Conservation (phyloP, 192 early-diverging fungal species). For the Chytriomyces hyalinus region DNA sequence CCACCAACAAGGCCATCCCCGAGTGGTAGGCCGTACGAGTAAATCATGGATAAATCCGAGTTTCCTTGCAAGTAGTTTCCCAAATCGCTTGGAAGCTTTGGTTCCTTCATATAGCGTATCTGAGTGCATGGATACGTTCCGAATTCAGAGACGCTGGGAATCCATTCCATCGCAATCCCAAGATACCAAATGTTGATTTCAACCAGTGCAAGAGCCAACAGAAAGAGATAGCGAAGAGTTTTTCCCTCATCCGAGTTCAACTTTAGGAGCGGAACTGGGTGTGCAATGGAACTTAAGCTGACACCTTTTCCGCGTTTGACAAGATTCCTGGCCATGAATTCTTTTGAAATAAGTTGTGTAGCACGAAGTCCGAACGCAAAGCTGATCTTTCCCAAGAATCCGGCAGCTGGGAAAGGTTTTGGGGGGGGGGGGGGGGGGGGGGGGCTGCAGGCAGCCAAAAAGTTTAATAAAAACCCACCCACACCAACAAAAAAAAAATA, state of each 20-base stretch:
- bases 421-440: too few species aligned
- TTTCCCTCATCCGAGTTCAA: slow-evolving; percentile 12
- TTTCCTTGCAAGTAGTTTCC: slow-evolving; percentile 28
- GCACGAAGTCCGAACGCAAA: slow-evolving; percentile 6
- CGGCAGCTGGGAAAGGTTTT: background rate
- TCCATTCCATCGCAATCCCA: slow-evolving; percentile 19
- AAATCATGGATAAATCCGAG: slow-evolving; percentile 8
- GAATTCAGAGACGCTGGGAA: background rate
- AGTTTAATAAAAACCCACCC: too few species aligned
- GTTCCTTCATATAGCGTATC: background rate
- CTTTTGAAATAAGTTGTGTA: slow-evolving; percentile 3
- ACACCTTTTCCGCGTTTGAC: slow-evolving; percentile 11
- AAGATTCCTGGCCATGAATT: background rate
- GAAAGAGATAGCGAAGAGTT: slow-evolving; percentile 16
- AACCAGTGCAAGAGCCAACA: slow-evolving; percentile 1
- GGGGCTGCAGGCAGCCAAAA: too few species aligned
- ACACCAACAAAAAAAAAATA: too few species aligned
- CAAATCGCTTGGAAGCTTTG: background rate
- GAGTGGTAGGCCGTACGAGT: slow-evolving; percentile 14
- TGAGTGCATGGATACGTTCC: slow-evolving; percentile 6
- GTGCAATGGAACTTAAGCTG: slow-evolving; percentile 3
- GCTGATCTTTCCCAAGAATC: background rate
- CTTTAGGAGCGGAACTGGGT: slow-evolving; percentile 10
- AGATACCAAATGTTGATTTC: slow-evolving; percentile 9
- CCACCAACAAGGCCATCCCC: slow-evolving; percentile 23